These are phyloP conservation scores for Tetratostichococcus sp. DNA, from an alignment of 139 green algal species.

Conservation along the genomic window DNA sequence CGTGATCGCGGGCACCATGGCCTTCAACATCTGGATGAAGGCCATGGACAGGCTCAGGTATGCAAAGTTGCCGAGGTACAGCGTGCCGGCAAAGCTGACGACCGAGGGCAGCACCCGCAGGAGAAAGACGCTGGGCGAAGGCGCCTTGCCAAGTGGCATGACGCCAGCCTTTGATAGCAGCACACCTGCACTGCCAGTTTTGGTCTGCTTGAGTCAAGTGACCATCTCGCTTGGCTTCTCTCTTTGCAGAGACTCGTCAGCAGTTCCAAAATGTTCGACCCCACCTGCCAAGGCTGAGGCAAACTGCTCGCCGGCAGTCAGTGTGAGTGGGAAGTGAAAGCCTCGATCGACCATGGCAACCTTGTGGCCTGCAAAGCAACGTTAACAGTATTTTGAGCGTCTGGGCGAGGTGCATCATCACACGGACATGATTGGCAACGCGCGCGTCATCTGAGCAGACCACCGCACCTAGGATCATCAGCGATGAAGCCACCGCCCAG, in stretches of 20 bases:
- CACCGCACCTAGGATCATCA: constrained; percentile 49
- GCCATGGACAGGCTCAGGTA: constrained; percentile 64
- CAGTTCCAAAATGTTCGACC: no score
- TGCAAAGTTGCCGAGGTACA: constrained; percentile 55
- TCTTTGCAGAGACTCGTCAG: no score
- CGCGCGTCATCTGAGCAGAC: no score
- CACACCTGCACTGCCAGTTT: constrained; percentile 17
- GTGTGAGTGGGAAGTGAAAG: constrained; percentile 52
- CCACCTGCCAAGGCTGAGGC: constrained; percentile 20
- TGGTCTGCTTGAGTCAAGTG: no score
- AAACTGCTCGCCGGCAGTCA: constrained; percentile 54
- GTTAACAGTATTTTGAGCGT: no score
- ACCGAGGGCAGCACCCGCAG: constrained; percentile 40
- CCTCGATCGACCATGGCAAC: constrained; percentile 33
- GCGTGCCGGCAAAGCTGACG: constrained; percentile 27
- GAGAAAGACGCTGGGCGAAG: constrained; percentile 6
- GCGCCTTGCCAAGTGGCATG: constrained; percentile 25
- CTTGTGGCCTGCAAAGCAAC: constrained; percentile 48
- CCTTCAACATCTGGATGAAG: constrained; percentile 74
- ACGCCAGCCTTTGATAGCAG: constrained; percentile 16
- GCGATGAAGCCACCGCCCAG: constrained; percentile 48
- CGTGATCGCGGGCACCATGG: constrained; percentile 60
- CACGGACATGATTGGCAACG: no score
- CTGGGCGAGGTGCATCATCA: no score
- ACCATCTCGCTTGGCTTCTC: no score